Percentiles rank a stretch among this genome's conserved stretches.
phyloP scores from a whole-genome alignment of 2,329 filamentous ascomycete genomes.

The Plenodomus lindquistii region DNA sequence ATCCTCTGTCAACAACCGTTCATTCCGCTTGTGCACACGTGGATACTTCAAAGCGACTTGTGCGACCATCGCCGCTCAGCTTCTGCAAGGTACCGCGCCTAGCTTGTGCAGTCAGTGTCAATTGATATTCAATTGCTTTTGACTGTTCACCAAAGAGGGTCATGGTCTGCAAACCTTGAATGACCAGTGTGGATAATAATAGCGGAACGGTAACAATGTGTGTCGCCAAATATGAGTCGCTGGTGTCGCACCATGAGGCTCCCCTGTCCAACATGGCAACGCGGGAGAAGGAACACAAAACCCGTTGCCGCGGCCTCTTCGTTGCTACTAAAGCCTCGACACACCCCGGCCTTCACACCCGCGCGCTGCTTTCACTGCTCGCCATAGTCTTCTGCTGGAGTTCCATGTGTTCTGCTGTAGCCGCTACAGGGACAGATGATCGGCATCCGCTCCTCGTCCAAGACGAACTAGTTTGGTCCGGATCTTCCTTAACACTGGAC shows the following conservation, averaged over 20 bases:
- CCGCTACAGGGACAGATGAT: slow-evolving; percentile 34
- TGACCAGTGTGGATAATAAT: slow-evolving; percentile 21
- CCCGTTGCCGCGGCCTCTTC: slow-evolving; percentile 21
- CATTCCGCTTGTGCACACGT: slow-evolving; percentile 8
- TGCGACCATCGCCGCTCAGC: slow-evolving; percentile 8
- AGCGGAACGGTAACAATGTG: slow-evolving; percentile 20
- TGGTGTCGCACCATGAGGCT: slow-evolving; percentile 40
- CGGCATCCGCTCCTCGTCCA: slow-evolving; percentile 30
- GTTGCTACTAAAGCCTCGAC: slow-evolving; percentile 20
- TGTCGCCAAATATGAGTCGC: slow-evolving; percentile 25
- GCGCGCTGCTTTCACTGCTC: slow-evolving; percentile 30
- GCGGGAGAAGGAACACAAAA: slow-evolving; percentile 23
- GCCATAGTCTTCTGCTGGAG: slow-evolving; percentile 29
- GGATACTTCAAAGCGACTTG: slow-evolving; percentile 4
- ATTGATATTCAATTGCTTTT: background rate
- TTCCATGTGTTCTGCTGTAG: slow-evolving; percentile 31
- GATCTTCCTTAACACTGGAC: slow-evolving; percentile 36
- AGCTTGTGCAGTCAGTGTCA: background rate
- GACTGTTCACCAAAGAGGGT: slow-evolving; percentile 8
- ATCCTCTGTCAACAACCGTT: slow-evolving; percentile 11
- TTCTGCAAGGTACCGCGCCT: slow-evolving; percentile 22
- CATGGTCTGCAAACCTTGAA: slow-evolving; percentile 24
- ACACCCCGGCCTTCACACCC: slow-evolving; percentile 8
- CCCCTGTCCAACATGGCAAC: slow-evolving; percentile 14
- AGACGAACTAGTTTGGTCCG: slow-evolving; percentile 34